Conservation (phyloP, 371 early-diverging fungal species). For the Apophysomyces trapeziformis region DNA sequence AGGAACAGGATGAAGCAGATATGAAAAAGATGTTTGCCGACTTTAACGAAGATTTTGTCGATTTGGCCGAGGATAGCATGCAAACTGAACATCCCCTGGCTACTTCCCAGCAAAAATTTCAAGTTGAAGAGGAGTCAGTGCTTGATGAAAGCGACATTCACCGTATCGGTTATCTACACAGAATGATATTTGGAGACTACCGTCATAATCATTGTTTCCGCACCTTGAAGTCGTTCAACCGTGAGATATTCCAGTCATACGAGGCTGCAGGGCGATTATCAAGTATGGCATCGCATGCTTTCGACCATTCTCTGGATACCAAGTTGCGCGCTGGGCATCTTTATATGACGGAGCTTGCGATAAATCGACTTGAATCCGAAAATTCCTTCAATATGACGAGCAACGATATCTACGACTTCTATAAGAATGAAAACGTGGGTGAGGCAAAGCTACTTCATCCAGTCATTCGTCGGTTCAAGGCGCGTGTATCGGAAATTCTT, state of each 20-base stretch:
- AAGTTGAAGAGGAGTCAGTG: conserved; percentile 60
- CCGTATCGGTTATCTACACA: conserved; percentile 54
- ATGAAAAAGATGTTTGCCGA: conserved; percentile 80
- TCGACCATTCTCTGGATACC: conserved; percentile 28
- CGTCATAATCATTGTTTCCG: conserved; percentile 23
- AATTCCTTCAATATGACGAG: conserved; percentile 43
- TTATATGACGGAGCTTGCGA: conserved; percentile 30
- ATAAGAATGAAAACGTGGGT: conserved; percentile 77
- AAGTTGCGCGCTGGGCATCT: conserved; percentile 43
- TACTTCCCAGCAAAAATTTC: not conserved
- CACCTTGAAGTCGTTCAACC: conserved; percentile 25
- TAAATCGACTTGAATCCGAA: conserved; percentile 44
- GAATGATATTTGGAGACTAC: conserved; percentile 37
- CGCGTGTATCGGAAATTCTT: conserved; percentile 48
- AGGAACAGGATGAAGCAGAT: conserved; percentile 74
- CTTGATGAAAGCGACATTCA: conserved; percentile 60
- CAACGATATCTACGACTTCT: conserved; percentile 82
- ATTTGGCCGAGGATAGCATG: conserved; percentile 38
- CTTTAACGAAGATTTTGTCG: conserved; percentile 64
- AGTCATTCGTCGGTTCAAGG: conserved; percentile 67
- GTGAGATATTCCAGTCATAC: conserved; percentile 41
- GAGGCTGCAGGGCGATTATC: conserved; percentile 41
- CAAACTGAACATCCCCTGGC: conserved; percentile 1
- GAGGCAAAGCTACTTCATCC: conserved; percentile 75
- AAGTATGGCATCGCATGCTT: conserved; percentile 39